phyloP scores from a whole-genome alignment of 345 rosid genomes.

The Mercurialis annua region DNA sequence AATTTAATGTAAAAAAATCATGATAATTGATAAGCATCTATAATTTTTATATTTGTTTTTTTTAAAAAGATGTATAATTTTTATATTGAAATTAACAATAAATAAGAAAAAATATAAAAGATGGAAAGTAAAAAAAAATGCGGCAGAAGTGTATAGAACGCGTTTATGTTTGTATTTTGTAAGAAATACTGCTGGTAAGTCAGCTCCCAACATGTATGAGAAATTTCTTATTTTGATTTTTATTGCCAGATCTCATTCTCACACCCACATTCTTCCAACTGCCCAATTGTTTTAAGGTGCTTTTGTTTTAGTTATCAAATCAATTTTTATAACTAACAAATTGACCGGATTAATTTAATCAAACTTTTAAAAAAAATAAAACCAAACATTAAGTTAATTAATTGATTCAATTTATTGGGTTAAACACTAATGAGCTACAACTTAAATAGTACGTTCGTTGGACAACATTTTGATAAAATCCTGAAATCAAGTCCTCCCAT shows the following conservation, averaged over 20 bases:
- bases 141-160: not conserved
- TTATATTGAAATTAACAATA: not conserved
- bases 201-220: not conserved
- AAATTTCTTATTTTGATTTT: not conserved
- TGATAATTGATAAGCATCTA: not conserved
- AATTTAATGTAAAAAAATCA: no score
- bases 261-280: constrained; percentile 10
- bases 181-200: not conserved
- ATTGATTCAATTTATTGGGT: not conserved
- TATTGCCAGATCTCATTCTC: constrained; percentile 11
- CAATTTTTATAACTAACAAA: no score
- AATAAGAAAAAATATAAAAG: no score
- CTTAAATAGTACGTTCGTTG: no score
- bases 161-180: not conserved
- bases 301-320: not conserved
- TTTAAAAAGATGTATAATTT: not conserved
- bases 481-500: no score
- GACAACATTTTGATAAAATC: no score
- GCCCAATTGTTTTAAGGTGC: constrained; percentile 12
- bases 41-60: not conserved
- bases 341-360: no score
- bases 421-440: no score
- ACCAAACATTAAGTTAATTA: not conserved
- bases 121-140: no score
- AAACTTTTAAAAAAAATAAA: not conserved